Evolutionary conservation across 352 stramenopile genomes (phyloP).

Genomic region (Pythium volutum): DNA sequence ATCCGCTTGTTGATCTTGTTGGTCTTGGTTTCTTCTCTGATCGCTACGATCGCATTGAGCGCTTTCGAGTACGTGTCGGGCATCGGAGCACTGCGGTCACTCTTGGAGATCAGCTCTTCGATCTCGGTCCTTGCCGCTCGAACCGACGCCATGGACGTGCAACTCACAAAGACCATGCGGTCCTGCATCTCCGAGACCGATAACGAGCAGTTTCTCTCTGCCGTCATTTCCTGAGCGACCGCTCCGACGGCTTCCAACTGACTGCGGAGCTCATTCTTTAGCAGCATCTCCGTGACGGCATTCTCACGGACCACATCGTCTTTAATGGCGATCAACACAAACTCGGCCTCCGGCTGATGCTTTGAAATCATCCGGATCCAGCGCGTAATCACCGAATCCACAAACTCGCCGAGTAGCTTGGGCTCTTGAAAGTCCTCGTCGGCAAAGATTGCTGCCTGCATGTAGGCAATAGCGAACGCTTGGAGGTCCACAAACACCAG

Average conservation of each 20-base stretch:
- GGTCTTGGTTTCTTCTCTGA: background rate
- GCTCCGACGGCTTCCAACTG: background rate
- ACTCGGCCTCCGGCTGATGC: conserved; percentile 4
- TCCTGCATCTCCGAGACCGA: background rate
- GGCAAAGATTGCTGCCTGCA: background rate
- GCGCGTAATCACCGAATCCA: background rate
- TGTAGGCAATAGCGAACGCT: background rate
- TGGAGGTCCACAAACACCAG: conserved; percentile 10
- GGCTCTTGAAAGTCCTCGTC: background rate
- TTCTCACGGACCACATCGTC: background rate
- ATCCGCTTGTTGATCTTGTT: background rate
- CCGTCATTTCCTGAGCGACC: background rate
- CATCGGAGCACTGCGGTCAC: background rate
- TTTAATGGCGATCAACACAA: conserved; percentile 12
- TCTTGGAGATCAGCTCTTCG: background rate
- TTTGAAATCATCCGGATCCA: conserved; percentile 6
- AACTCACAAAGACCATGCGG: background rate
- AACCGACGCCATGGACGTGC: background rate
- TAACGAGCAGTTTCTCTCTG: background rate
- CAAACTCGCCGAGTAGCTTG: background rate
- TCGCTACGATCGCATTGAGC: background rate
- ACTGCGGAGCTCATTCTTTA: background rate
- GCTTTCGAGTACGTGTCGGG: background rate
- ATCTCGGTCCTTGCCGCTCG: background rate
- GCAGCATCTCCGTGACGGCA: background rate